A percentile compares a stretch with the other conserved stretches of the same genome.
Conservation (phyloP, 2,329 filamentous ascomycete genomes). For the Mycosphaerella sp. region DNA sequence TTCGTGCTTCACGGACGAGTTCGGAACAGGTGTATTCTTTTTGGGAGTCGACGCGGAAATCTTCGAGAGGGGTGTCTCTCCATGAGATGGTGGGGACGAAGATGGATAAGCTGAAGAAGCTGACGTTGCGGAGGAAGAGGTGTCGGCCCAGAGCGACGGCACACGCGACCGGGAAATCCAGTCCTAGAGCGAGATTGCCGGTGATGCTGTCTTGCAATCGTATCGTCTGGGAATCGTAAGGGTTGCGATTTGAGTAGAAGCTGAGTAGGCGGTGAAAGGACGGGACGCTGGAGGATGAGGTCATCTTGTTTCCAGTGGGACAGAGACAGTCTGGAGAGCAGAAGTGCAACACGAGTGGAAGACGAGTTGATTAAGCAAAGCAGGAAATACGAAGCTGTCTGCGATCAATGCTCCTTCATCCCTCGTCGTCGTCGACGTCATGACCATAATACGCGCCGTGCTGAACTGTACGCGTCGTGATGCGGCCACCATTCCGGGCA, state of each 20-base stretch:
- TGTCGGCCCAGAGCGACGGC: slow-evolving; percentile 32
- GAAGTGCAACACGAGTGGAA: neutral
- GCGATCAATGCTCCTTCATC: slow-evolving; percentile 5
- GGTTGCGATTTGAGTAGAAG: slow-evolving; percentile 34
- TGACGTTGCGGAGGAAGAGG: slow-evolving; percentile 31
- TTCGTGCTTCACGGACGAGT: slow-evolving; percentile 22
- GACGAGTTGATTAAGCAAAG: slow-evolving; percentile 2
- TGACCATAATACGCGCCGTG: slow-evolving; percentile 4
- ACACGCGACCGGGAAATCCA: slow-evolving; percentile 35
- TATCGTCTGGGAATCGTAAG: slow-evolving; percentile 30
- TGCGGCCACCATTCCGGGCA: neutral
- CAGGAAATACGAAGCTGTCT: slow-evolving; percentile 4
- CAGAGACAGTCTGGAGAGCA: neutral
- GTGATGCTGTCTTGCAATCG: slow-evolving; percentile 33
- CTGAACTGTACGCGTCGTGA: slow-evolving; percentile 6
- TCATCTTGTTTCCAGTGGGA: neutral
- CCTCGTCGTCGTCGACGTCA: slow-evolving; percentile 7
- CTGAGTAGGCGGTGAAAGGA: slow-evolving; percentile 36
- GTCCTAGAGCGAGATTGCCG: slow-evolving; percentile 35
- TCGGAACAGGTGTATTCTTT: slow-evolving; percentile 29
- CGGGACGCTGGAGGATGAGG: slow-evolving; percentile 11
- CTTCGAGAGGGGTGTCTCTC: slow-evolving; percentile 28
- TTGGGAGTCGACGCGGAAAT: slow-evolving; percentile 30
- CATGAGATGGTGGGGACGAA: slow-evolving; percentile 32
- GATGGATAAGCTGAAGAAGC: slow-evolving; percentile 32